phyloP scores from a whole-genome alignment of 2,329 filamentous ascomycete species.

The Talaromyces piceae region DNA sequence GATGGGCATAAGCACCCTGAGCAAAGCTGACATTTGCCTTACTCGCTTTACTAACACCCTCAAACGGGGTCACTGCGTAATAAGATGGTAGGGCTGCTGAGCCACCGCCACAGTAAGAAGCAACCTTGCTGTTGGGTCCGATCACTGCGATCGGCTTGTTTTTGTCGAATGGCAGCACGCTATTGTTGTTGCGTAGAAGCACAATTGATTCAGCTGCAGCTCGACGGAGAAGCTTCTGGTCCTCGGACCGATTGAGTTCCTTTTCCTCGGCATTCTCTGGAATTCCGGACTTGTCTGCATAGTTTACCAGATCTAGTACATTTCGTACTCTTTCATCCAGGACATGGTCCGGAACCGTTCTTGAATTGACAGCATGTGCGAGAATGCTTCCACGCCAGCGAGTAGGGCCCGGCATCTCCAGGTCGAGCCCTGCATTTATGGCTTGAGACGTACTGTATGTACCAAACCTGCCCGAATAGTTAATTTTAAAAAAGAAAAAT shows the following conservation, averaged over 20 bases:
- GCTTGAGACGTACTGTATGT: conserved; percentile 40
- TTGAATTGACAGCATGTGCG: conserved; percentile 42
- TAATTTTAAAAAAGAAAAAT: too few species aligned
- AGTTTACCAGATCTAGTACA: conserved; percentile 54
- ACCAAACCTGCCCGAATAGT: conserved; percentile 41
- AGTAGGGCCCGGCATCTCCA: conserved; percentile 43
- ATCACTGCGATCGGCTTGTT: conserved; percentile 45
- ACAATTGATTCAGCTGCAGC: conserved; percentile 64
- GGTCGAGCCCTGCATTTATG: conserved; percentile 39
- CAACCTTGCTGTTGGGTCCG: conserved; percentile 46
- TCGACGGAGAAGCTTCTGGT: conserved; percentile 55
- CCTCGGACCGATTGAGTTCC: conserved; percentile 53
- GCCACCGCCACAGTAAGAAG: conserved; percentile 53
- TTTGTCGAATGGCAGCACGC: conserved; percentile 51
- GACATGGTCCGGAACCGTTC: conserved; percentile 49
- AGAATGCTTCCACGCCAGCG: conserved; percentile 36
- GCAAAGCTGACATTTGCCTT: conserved; percentile 41
- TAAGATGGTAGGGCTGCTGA: conserved; percentile 49
- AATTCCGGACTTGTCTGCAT: conserved; percentile 47
- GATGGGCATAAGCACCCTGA: conserved; percentile 58
- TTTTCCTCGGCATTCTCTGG: conserved; percentile 49
- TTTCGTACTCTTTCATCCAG: conserved; percentile 53
- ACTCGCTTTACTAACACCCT: conserved; percentile 34
- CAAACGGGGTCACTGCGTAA: conserved; percentile 39
- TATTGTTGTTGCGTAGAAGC: conserved; percentile 63